Base-by-base conservation (phyloP, 1,284 basidiomycete genomes). In the Ganoderma leucocontextum region DNA sequence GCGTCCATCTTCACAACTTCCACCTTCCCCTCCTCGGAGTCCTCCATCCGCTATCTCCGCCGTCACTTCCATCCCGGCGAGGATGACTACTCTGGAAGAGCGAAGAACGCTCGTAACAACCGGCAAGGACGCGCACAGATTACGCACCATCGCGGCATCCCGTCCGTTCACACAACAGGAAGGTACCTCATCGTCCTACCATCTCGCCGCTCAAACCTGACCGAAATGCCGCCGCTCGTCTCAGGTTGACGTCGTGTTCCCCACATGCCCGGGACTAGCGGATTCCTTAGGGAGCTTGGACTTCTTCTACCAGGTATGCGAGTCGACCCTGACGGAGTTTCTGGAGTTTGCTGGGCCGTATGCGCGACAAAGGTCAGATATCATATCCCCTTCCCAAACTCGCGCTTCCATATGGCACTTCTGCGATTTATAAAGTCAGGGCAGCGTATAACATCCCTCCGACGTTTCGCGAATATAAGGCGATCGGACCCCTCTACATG, bases 211-310 rank as follows among this genome's bases (percentile, higher is more conserved):
- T 44, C 8, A 29, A 66, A 42, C 38, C 49, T 42, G 29, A 62
- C 19, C 59, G 9, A 41, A 39, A 60, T 41, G 17, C 5, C n/a
- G 6, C 7, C 15, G n/a, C 15, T 19, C 44, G 10, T 61, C 15
- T 73, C 52, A 91, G 89, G 76, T 91, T 66, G 89, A 91, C 74
- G 64, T 90, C 39, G 76, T 89, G 22, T 84, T 89, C 62, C 82
- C 88, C 4, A 80, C 84, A 4, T 75, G 80, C 39, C 68, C 73
- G 25, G 72, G 70, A 1, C 78, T 84, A 22, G 80, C 84, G 57
- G 68, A 75, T 7, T 73, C 76, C 1, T 80, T 91, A 29, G 70
- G 77, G 9, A 74, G 77, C 2, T 77, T 89, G 3, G 75, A 80
- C 47, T 81, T 83, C 38, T 74, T 75, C 17, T 89, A 89, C 72